These are phyloP conservation scores for Aureobasidium sp. DNA, from an alignment of 2,329 filamentous ascomycete species.

Conservation along the genomic window DNA sequence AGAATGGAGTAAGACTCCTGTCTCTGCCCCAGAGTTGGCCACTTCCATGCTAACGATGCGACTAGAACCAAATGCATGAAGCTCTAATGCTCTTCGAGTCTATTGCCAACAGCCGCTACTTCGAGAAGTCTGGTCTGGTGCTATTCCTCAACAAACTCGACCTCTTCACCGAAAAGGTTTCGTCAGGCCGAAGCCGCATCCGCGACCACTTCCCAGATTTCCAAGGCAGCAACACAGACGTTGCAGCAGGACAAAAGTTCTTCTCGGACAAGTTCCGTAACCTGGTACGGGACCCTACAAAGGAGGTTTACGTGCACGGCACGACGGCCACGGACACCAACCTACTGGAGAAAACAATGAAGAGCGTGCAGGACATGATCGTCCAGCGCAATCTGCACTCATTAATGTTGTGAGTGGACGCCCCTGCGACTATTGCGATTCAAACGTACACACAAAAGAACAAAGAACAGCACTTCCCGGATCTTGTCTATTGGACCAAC, in stretches of 20 bases:
- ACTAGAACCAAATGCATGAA: slow-evolving; percentile 65
- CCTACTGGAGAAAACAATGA: slow-evolving; percentile 45
- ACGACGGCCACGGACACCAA: slow-evolving; percentile 46
- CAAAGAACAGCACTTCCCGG: not conserved
- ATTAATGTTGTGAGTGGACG: slow-evolving; percentile 34
- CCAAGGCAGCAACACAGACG: slow-evolving; percentile 35
- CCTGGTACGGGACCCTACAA: slow-evolving; percentile 41
- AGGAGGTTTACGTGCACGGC: slow-evolving; percentile 45
- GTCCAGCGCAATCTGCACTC: slow-evolving; percentile 45
- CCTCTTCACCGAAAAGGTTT: slow-evolving; percentile 46
- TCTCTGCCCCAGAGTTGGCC: not conserved
- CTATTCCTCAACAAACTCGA: slow-evolving; percentile 71
- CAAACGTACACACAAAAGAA: not conserved
- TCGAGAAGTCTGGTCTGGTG: slow-evolving; percentile 65
- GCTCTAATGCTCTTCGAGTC: slow-evolving; percentile 63
- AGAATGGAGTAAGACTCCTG: slow-evolving; percentile 49
- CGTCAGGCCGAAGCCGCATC: slow-evolving; percentile 39
- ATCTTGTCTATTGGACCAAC: not conserved
- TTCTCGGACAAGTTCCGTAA: slow-evolving; percentile 45
- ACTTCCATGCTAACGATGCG: not conserved
- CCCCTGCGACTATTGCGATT: not conserved
- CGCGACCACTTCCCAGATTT: slow-evolving; percentile 44
- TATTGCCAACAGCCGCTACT: slow-evolving; percentile 65
- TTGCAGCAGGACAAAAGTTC: slow-evolving; percentile 42
- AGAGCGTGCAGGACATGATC: slow-evolving; percentile 46